A percentile compares a stretch with the other conserved stretches of the same genome.
Conservation (phyloP, 306 rosid species). For the peach (Prunus persica) region Prunus_persica_NCBIv2 NC_034013.1:13326501-13327000, state of each 20-base stretch:
- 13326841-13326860: not conserved
- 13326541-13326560: not conserved
- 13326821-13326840: not conserved
- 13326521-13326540: not conserved
- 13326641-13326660: not conserved
- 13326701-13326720: not conserved
- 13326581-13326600: not conserved
- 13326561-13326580: not conserved
- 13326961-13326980: not conserved
- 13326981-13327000: not conserved
- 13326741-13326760: not conserved
- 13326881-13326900: not conserved
- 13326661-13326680: not conserved
- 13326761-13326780: too few species aligned
- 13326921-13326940: not conserved
- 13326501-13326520: not conserved
- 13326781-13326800: too few species aligned
- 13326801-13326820: not conserved
- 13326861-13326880: not conserved
- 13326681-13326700: not conserved
- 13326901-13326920: not conserved
- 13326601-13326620: not conserved
- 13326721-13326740: not conserved
- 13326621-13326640: not conserved
- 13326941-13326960: not conserved